Evolutionary conservation across 2,329 filamentous ascomycete species (phyloP), one percentile per base, ranked within the genome.

Genomic region (Penicillium sp.): DNA sequence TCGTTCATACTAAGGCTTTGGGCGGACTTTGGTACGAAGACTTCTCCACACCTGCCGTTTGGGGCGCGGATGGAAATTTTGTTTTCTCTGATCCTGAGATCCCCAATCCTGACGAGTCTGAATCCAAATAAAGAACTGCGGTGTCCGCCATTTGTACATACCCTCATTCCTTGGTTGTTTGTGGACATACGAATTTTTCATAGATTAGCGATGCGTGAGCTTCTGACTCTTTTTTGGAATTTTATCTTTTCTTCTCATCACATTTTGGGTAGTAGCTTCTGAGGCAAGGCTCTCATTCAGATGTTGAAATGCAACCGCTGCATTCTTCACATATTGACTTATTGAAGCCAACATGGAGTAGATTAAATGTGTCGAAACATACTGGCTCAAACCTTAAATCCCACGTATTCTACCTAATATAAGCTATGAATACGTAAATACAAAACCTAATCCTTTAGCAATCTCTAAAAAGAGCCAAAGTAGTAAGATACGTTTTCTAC

Each of bases 11-110:
- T 9, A 71, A 68, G 53, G 50, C 67, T 1, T 40, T 73, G 43
- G 73, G 73, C 10, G 70, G 71, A 2, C 52, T 72, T 43, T 73
- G 70, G 71, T 75, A 73, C 54, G 70, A 74, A 52, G 73, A 76
- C 58, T 76, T 75, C 44, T 72, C 71, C 23, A 34, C 46, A n/a
- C 51, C 36, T 19, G 36, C 42, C 13, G 26, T 47, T 38, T 55
- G 51, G 51, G 43, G 27, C 10, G 39, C 38, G 27, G 49, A 58
- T 53, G 58, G 58, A 3, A 43, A 56, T 30, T 60, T 60, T 38
- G 57, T 51, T 35, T 60, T 58, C 46, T 56, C 52, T 10, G 56
- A 54, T 39, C 40, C 51, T 39, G 51, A 50, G 51, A 34, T 49
- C 11, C 9, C 39, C 13, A 23, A 18, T 29, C 10, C 44, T 3